Conservation (phyloP, 192 early-diverging fungal species). For the Funneliformis mosseae region DNA sequence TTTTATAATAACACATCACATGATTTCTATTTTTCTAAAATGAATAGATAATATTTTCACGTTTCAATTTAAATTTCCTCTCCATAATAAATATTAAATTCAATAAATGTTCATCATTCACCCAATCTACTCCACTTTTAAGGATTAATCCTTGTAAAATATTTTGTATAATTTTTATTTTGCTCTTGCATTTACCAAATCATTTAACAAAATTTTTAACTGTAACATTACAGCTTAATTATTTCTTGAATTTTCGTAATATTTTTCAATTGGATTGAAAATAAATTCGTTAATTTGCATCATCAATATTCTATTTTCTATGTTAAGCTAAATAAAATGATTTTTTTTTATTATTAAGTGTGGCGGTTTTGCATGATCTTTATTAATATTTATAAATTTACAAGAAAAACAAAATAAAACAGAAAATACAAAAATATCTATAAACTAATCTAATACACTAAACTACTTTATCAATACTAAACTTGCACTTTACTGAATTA, state of each 20-base stretch:
- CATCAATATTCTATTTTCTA: constrained; percentile 35
- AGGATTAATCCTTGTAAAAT: constrained; percentile 41
- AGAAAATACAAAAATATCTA: too few species aligned
- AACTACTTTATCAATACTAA: too few species aligned
- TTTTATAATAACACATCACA: too few species aligned
- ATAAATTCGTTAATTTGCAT: constrained; percentile 17
- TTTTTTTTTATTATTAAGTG: too few species aligned
- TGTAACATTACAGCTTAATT: not conserved
- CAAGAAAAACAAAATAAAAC: too few species aligned
- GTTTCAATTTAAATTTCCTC: constrained; percentile 32
- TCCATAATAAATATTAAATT: constrained; percentile 32
- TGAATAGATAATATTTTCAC: too few species aligned
- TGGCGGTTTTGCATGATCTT: too few species aligned
- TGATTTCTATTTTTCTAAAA: too few species aligned
- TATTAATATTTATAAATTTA: too few species aligned
- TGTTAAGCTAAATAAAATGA: constrained; percentile 20
- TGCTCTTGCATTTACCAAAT: constrained; percentile 10
- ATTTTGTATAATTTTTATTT: constrained; percentile 30
- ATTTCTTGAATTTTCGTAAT: not conserved
- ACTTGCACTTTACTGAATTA: too few species aligned
- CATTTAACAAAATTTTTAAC: not conserved
- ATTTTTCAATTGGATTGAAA: not conserved
- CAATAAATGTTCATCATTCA: constrained; percentile 29
- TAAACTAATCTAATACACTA: too few species aligned
- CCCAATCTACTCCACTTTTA: constrained; percentile 41